Evolutionary conservation across 805 yeast genomes (phyloP).

Genomic region (Tetrapisispora fleetii): DNA sequence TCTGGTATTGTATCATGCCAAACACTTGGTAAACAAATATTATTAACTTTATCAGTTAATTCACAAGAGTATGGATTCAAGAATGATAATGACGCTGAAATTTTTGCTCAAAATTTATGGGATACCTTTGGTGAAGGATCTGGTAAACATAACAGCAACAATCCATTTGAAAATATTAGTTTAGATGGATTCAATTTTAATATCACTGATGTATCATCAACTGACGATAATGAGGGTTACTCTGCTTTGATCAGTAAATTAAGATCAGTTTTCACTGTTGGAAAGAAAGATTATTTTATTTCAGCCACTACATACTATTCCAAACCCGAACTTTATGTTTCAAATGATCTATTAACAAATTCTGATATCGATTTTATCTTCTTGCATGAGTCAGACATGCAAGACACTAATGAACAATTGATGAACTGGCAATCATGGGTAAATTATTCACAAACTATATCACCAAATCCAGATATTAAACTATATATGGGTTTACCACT

Average conservation of each 20-base stretch:
- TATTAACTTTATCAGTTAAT: slow-evolving; percentile 66
- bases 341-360: slow-evolving; percentile 44
- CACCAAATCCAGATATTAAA: slow-evolving; percentile 63
- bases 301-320: slow-evolving; percentile 92
- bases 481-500: slow-evolving; percentile 73
- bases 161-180: slow-evolving; percentile 61
- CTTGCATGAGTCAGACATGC: slow-evolving; percentile 82
- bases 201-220: slow-evolving; percentile 40
- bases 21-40: slow-evolving; percentile 58
- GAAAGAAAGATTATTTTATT: slow-evolving; percentile 55
- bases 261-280: slow-evolving; percentile 42
- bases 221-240: slow-evolving; percentile 51
- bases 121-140: slow-evolving; percentile 51
- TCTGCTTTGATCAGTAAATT: slow-evolving; percentile 44
- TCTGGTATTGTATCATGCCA: slow-evolving; percentile 70
- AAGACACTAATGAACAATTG: slow-evolving; percentile 43
- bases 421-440: slow-evolving; percentile 75
- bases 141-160: slow-evolving; percentile 32
- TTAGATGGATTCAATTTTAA: slow-evolving; percentile 93
- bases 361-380: slow-evolving; percentile 71
- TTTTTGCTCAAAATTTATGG: slow-evolving; percentile 51
- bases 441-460: slow-evolving; percentile 42
- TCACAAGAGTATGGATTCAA: slow-evolving; percentile 77
- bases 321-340: slow-evolving; percentile 61
- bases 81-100: slow-evolving; percentile 64